Evolutionary conservation across 1,139 yeast genomes (phyloP).

Genomic region (Yamadazyma triangularis): DNA sequence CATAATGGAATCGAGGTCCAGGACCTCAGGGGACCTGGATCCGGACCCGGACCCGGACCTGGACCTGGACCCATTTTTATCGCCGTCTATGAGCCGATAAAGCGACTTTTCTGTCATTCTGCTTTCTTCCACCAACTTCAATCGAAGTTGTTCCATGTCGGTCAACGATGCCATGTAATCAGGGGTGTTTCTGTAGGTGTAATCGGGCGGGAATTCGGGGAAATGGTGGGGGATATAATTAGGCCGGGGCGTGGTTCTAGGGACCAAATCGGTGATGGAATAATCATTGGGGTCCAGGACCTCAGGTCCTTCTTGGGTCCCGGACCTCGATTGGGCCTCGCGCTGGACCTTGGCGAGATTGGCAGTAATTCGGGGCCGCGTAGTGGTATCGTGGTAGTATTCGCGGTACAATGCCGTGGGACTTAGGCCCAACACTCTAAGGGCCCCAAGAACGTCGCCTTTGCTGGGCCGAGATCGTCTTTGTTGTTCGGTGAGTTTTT

Average conservation of each 20-base stretch:
- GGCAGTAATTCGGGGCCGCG: no score
- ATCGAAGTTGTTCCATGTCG: constrained; percentile 68
- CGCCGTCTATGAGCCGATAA: constrained; percentile 49
- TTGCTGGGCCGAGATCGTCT: constrained; percentile 59
- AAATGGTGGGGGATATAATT: constrained; percentile 65
- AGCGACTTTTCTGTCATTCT: constrained; percentile 75
- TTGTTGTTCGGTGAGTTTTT: constrained; percentile 61
- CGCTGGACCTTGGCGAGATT: no score
- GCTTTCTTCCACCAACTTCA: constrained; percentile 74
- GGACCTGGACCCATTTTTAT: constrained; percentile 33
- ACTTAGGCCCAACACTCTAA: constrained; percentile 41
- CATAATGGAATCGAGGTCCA: constrained; percentile 20
- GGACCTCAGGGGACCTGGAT: constrained; percentile 12
- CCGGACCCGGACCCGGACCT: no score
- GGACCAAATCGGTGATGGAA: constrained; percentile 49
- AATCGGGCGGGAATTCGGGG: constrained; percentile 90
- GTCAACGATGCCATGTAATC: constrained; percentile 57
- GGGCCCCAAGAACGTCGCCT: constrained; percentile 50
- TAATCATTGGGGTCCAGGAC: no score
- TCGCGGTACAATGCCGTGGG: background rate
- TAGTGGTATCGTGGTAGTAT: background rate
- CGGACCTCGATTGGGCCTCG: no score
- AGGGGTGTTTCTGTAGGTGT: constrained; percentile 79
- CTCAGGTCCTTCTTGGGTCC: no score
- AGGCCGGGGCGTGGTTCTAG: constrained; percentile 48